Evolutionary conservation across 179 eudicot genomes (phyloP), one percentile per base, ranked within the genome.

Genomic region (Corrigiola litoralis): DNA sequence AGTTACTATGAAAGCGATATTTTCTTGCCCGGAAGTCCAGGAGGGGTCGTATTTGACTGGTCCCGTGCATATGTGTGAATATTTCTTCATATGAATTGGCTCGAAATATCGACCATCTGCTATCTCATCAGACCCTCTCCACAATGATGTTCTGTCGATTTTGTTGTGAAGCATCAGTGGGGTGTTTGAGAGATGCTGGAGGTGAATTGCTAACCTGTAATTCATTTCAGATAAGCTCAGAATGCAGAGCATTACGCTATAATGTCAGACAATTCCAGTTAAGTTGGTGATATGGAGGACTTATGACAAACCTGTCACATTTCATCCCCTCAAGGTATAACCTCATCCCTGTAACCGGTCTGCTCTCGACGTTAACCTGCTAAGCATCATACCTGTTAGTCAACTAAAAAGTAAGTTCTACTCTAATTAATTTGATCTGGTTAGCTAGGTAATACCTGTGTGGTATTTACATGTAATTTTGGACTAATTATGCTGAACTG

Each of bases 321-420:
- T 83, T 88, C 77, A 77, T 80, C 70, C 97, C 96, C 60, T 91
- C 97, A 0, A 91, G 90, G 61, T 76, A 86, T 52, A 91, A 77
- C 38, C 96, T 64, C 89, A 86, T 80, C 67, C 96, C 97, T 2
- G 84, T 84, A 8, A 91, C 85, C 1, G 97, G 96, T 34, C 68
- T 84, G 54, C 74, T 81, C 54, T 79, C 87, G 40, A 63, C 73
- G 34, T 71, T 65, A 9, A 91, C 96, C 97, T 91, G 76, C 18
- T 36, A 25, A 42, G 58, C 9, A 20, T 17, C 14, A 47, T 31
- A 28, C 25, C 25, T 42, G 13, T 21, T 40, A 38, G 32, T 63
- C 25, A 46, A n/a, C n/a, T n/a, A n/a, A n/a, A n/a, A n/a, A n/a
- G n/a, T n/a, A n/a, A n/a, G n/a, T n/a, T n/a, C n/a, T 32, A 42